phyloP scores from a whole-genome alignment of 129 eudicot genomes.

The Dittrichia graveolens region DNA sequence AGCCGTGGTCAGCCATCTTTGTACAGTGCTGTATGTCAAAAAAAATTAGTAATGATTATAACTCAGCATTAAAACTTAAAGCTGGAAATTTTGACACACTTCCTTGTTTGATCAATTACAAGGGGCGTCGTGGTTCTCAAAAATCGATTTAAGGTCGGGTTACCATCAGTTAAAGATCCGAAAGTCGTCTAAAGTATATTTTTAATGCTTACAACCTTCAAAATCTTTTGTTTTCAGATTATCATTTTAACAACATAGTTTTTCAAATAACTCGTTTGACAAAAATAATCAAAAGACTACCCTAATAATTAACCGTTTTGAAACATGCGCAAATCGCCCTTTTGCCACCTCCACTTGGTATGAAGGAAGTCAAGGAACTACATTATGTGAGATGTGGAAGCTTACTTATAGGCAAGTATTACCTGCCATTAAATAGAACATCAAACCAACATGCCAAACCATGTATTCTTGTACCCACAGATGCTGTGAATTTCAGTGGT shows the following conservation, averaged over 20 bases:
- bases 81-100: neutral
- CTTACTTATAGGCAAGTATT: neutral
- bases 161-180: too few relatives aligned
- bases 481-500: conserved; percentile 67
- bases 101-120: too few relatives aligned
- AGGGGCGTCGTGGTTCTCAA: too few relatives aligned
- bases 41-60: conserved; percentile 6
- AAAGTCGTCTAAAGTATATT: neutral
- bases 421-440: conserved; percentile 95
- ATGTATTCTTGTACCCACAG: conserved; percentile 82
- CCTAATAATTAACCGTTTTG: too few relatives aligned
- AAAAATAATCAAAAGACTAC: neutral
- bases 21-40: conserved; percentile 60
- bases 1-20: conserved; percentile 98
- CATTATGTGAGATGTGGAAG: neutral
- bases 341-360: too few relatives aligned
- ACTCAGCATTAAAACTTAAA: neutral
- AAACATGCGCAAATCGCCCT: too few relatives aligned
- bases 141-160: too few relatives aligned
- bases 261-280: neutral
- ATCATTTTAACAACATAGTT: neutral
- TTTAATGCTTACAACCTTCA: neutral
- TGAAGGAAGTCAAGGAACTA: neutral
- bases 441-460: conserved; percentile 99
- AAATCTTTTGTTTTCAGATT: neutral